Base-by-base conservation (phyloP, 2,329 filamentous ascomycete genomes). In the Exserohilum rostratum region DNA sequence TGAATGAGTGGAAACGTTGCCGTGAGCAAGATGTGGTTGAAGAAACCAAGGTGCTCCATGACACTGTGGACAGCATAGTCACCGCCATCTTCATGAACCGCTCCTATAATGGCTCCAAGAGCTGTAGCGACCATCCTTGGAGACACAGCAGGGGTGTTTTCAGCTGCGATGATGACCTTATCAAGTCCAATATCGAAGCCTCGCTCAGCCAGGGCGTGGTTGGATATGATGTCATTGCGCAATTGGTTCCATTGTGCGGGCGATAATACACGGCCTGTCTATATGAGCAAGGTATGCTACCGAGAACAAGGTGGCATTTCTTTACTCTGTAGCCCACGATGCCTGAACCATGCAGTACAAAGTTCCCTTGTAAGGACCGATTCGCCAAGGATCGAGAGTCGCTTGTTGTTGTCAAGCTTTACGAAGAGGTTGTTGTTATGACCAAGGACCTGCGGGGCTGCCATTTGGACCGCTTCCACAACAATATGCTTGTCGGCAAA, bases 81-180 rank as follows among this genome's bases (percentile, higher is more conserved):
- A 2, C 60, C 57, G 25, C 63, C 67, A 38, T 76, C 74, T 2
- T 66, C 29, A 20, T 60, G 70, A 7, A 70, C 66, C 6, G 72
- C 75, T 3, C 71, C 73, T n/a, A 76, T 34, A n/a, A 76, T 51
- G 12, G 73, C 73, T 48, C 74, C 67, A 0, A 77, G 51, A 0
- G 70, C 67, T 3, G 58, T 65, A 1, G 72, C 70, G 60, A 73
- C 70, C 13, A 67, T 60, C 1, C 47, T 54, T 0, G 42, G 20
- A 1, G 66, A 65, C 5, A 53, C 15, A 0, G 3, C 13, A 13
- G n/a, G n/a, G 3, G 30, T 49, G 3, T 43, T 47, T 3, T 35
- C 20, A 30, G 50, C 45, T 5, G 10, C 44, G 37, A 62, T 15
- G 37, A 62, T 27, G 34, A 43, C 45, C 11, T n/a, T 9, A 6